phyloP scores from a whole-genome alignment of 2,329 filamentous ascomycete species.

The Colletotrichum tabaci region DNA sequence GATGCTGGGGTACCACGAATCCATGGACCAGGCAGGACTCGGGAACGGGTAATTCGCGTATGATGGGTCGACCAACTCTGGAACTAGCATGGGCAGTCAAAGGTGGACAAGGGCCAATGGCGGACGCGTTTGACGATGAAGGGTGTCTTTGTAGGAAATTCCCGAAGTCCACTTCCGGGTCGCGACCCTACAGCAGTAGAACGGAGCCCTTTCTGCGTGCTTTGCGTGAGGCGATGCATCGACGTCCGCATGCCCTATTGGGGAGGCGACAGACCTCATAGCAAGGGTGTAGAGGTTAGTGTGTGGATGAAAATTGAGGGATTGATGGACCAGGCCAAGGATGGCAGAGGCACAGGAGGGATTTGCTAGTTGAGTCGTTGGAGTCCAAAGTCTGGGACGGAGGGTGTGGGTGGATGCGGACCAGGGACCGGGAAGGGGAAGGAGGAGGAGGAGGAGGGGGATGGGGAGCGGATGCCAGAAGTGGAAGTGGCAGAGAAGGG shows the following conservation, averaged over 20 bases:
- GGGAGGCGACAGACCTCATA: slow-evolving; percentile 27
- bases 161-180: slow-evolving; percentile 21
- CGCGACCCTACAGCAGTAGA: slow-evolving; percentile 3
- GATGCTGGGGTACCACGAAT: slow-evolving; percentile 38
- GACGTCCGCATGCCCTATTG: slow-evolving; percentile 31
- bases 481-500: slow-evolving; percentile 1
- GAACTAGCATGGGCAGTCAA: slow-evolving; percentile 34
- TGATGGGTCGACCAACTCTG: slow-evolving; percentile 35
- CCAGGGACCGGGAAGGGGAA: slow-evolving; percentile 29
- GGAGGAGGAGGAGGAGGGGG: not conserved
- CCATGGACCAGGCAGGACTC: slow-evolving; percentile 38
- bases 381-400: slow-evolving; percentile 13
- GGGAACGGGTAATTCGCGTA: slow-evolving; percentile 36
- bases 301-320: slow-evolving; percentile 16
- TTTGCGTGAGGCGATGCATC: slow-evolving; percentile 39
- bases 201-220: slow-evolving; percentile 17
- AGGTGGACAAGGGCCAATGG: slow-evolving; percentile 30
- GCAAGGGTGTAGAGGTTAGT: slow-evolving; percentile 22
- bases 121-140: slow-evolving; percentile 6
- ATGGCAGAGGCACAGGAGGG: slow-evolving; percentile 24
- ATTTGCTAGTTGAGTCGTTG: not conserved
- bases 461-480: slow-evolving; percentile 9
- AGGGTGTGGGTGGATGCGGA: slow-evolving; percentile 19
- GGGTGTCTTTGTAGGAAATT: slow-evolving; percentile 38
- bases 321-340: slow-evolving; percentile 30